A percentile compares a stretch with the other conserved stretches of the same genome.
phyloP scores from a whole-genome alignment of 306 rosid species.

The Macrotyloma uniflorum region DNA sequence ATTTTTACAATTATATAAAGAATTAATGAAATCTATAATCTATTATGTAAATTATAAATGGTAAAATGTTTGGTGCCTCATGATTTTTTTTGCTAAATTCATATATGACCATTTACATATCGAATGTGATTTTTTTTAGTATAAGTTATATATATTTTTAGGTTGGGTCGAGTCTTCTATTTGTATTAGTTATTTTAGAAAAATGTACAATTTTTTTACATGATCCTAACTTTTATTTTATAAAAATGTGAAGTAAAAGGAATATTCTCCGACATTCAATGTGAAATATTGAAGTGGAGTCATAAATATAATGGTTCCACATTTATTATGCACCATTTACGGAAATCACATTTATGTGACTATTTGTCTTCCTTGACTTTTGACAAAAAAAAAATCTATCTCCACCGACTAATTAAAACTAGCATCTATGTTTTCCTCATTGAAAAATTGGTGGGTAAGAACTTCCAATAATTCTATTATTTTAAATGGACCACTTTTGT shows the following conservation, averaged over 20 bases:
- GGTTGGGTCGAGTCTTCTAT: too few species aligned
- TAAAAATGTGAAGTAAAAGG: neutral
- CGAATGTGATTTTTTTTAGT: too few species aligned
- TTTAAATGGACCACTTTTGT: neutral
- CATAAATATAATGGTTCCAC: neutral
- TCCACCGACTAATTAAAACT: neutral
- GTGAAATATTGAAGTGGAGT: neutral
- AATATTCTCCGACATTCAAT: neutral
- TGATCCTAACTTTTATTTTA: too few species aligned
- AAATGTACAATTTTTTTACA: too few species aligned
- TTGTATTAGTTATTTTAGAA: too few species aligned
- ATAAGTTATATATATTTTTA: too few species aligned
- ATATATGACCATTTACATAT: too few species aligned
- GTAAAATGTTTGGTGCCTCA: too few species aligned
- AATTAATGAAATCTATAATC: too few species aligned
- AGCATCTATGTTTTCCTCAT: neutral
- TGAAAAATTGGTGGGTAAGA: neutral
- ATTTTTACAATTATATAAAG: too few species aligned
- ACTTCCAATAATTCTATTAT: neutral
- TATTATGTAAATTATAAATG: too few species aligned
- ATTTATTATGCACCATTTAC: neutral
- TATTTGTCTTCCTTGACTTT: slow-evolving; percentile 2
- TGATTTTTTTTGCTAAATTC: too few species aligned
- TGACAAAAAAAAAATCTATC: neutral
- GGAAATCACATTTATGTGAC: neutral